Evolutionary conservation across 352 stramenopile genomes (phyloP).

Genomic region (Phytophthora uliginosa): DNA sequence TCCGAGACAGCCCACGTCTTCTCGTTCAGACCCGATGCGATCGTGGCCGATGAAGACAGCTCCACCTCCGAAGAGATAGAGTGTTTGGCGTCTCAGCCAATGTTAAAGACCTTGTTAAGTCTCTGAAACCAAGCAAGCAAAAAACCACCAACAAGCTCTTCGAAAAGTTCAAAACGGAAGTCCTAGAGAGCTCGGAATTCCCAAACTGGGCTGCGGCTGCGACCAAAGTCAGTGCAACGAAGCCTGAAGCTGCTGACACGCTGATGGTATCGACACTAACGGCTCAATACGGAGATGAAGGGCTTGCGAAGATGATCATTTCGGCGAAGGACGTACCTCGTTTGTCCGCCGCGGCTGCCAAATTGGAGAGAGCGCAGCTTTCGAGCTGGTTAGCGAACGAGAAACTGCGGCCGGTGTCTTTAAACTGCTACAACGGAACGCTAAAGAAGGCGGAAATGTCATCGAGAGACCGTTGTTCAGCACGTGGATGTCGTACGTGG

Average conservation of each 20-base stretch:
- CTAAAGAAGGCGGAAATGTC: not conserved
- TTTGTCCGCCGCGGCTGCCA: not conserved
- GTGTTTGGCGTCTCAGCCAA: too few species aligned
- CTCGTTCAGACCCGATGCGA: too few species aligned
- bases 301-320: not conserved
- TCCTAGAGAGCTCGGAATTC: not conserved
- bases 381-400: not conserved
- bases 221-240: conserved; percentile 8
- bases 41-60: too few species aligned
- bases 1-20: too few species aligned
- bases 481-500: not conserved
- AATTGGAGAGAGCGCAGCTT: not conserved
- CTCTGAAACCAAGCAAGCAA: not conserved
- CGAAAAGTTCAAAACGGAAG: not conserved
- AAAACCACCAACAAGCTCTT: not conserved
- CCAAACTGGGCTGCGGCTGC: not conserved
- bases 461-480: not conserved
- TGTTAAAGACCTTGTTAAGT: too few species aligned
- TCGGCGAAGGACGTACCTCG: not conserved
- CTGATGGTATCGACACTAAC: conserved; percentile 2
- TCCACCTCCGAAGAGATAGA: too few species aligned
- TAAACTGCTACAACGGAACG: not conserved
- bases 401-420: not conserved
- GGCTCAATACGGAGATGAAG: conserved; percentile 2
- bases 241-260: not conserved